A percentile compares a stretch with the other conserved stretches of the same genome.
Evolutionary conservation across 176 grass and related monocot genomes (phyloP).

Genomic region (Avena sativa): DNA sequence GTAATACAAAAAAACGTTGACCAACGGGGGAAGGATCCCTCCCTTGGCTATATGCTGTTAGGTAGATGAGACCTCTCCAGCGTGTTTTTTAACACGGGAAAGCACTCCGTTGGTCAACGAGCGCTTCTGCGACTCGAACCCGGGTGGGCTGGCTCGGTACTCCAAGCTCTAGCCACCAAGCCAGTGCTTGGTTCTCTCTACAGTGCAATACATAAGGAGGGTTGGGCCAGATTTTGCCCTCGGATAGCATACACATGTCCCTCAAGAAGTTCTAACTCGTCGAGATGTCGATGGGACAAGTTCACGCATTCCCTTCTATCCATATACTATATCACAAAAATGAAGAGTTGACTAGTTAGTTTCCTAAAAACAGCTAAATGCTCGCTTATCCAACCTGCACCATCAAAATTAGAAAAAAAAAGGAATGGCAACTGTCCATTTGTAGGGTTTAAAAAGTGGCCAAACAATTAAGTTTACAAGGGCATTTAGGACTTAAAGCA

Average conservation of each 20-base stretch:
- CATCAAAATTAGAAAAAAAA: slow-evolving; percentile 1
- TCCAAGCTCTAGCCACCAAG: too few species aligned
- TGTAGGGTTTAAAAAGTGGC: neutral
- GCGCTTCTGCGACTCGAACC: too few species aligned
- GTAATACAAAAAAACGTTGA: neutral
- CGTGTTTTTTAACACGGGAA: too few species aligned
- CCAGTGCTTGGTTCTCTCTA: neutral
- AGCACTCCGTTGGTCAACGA: too few species aligned
- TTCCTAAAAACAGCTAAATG: neutral
- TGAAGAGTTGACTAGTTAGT: neutral
- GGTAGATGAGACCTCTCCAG: too few species aligned
- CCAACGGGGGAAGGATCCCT: too few species aligned
- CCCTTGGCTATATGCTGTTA: too few species aligned
- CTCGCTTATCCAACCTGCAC: neutral
- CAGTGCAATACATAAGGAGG: neutral
- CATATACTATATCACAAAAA: neutral
- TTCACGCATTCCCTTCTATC: slow-evolving; percentile 1
- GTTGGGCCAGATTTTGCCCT: slow-evolving; percentile 19
- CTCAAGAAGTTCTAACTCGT: neutral
- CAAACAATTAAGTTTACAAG: neutral
- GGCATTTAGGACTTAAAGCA: slow-evolving; percentile 1
- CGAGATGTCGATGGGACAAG: neutral
- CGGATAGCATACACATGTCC: neutral
- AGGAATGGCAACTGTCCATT: neutral
- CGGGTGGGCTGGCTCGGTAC: too few species aligned